Evolutionary conservation across 352 stramenopile species (phyloP), one percentile per base, ranked within the genome.

Genomic region (Peronospora tabacina): DNA sequence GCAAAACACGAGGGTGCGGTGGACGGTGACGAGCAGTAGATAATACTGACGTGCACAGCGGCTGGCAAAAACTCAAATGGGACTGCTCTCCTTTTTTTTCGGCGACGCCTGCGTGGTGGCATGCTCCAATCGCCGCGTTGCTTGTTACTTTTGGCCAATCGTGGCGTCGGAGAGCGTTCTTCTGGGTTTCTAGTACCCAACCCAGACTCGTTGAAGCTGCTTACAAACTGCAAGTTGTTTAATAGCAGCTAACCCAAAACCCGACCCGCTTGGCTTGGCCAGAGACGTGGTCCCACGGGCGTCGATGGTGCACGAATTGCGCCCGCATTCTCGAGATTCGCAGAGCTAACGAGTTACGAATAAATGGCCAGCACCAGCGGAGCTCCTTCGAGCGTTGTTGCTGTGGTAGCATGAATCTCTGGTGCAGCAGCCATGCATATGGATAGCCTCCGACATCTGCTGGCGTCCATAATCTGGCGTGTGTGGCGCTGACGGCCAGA

Each of bases 11-110:
- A 41, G 19, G 5, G 28, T 20, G 24, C 20, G 37, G 8, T 13
- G 29, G 34, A 26, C 22, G 24, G 9, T 6, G 44, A 29, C 35
- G 39, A 19, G 40, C 41, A 32, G 33, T 29, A 38, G 22, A 11
- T 28, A 37, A 49, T 44, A 19, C 10, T 12, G 44, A 17, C 12
- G 24, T 81, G 70, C 61, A 54, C 65, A 56, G 69, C 66, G 57
- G 34, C 63, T 55, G 55, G 70, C 42, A 51, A 85, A 87, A 77
- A 56, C 72, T 72, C 64, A 77, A 87, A 87, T 87, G 75, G 80
- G 53, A 39, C 43, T 19, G 28, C 52, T 70, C 63, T 66, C 61
- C 51, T 65, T 70, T 63, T 63, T 59, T 59, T 50, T 39, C 45
- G 24, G 38, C 34, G 40, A 46, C 36, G 52, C 28, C 13, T 10